A percentile compares a stretch with the other conserved stretches of the same genome.
Conservation (phyloP, 768 basidiomycete species). For the Suillus clintonianus region DNA sequence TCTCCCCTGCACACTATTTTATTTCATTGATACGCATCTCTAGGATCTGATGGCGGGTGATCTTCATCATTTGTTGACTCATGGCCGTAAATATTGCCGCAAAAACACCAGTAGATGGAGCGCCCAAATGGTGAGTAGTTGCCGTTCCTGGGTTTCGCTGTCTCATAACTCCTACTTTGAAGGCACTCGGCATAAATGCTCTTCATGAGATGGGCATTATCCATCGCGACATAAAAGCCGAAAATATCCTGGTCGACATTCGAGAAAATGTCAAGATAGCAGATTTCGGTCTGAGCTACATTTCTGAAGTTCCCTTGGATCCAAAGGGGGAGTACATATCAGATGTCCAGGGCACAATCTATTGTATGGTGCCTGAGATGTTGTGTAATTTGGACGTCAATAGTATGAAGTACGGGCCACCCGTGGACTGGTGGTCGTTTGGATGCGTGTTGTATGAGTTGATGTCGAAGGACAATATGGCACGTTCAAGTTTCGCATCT, state of each 20-base stretch:
- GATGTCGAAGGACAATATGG: constrained; percentile 28
- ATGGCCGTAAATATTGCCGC: constrained; percentile 16
- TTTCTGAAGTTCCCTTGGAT: constrained; percentile 16
- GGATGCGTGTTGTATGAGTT: constrained; percentile 44
- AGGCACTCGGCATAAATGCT: constrained; percentile 42
- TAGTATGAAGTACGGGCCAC: constrained; percentile 26
- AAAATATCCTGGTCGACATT: constrained; percentile 62
- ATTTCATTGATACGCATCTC: neutral
- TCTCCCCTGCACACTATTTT: neutral
- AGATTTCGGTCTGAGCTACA: constrained; percentile 42
- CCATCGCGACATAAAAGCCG: constrained; percentile 70
- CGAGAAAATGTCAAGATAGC: constrained; percentile 41
- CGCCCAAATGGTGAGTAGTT: constrained; percentile 37
- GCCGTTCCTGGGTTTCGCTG: neutral
- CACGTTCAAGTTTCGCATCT: constrained; percentile 7
- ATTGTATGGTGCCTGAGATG: constrained; percentile 46
- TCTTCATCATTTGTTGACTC: constrained; percentile 30
- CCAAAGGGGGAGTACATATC: constrained; percentile 15
- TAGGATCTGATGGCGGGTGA: constrained; percentile 45
- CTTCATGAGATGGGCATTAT: constrained; percentile 64
- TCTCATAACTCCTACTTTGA: constrained; percentile 1
- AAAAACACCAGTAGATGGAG: constrained; percentile 28
- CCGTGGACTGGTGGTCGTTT: constrained; percentile 45
- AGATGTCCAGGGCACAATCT: constrained; percentile 35
- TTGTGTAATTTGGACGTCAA: constrained; percentile 28